Evolutionary conservation across 768 basidiomycete genomes (phyloP), one percentile per base, ranked within the genome.

Genomic region (Boletus barrowsii): DNA sequence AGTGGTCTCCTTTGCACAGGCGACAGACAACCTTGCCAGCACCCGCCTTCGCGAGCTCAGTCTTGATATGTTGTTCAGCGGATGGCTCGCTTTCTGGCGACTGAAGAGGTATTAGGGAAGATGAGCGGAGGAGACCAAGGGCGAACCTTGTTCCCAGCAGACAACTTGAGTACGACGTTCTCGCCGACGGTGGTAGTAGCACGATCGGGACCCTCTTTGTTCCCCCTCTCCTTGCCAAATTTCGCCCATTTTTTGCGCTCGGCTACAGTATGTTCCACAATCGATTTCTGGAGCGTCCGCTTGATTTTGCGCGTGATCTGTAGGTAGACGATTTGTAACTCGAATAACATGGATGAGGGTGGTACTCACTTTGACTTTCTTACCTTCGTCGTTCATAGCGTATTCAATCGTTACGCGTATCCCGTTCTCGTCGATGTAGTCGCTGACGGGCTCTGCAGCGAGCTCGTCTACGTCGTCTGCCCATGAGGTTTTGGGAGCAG

Each of bases 1-100:
- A 98, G 76, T 98, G 97, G 59, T 89, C 90, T 49, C 96, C 97
- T 68, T 96, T 92, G 76, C 97, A 98, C 51, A 97, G 75, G 59
- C 97, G 82, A 80, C 97, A 99, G 42, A 80, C 73, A 58, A 99
- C 90, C 68, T 93, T 93, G 67, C 93, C 93, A 20, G 84, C 85
- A 56, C 92, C 93, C 1, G 85, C 82, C 51, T 83, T 83, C 15
- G 79, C 80, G 48, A 89, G 81, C 56, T 83, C 83, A 11, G 69
- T 73, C 71, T 92, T 92, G 60, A 86, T 68, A 42, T 75, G 69
- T 53, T 88, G 83, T 63, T 88, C 88, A 11, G 80, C 78, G 9
- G 82, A 74, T 51, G 77, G 80, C 60, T 91, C 90, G 10, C 76
- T 71, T 68, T 91, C 93, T n/a, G 76, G 68, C 29, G 79, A 70